Percentiles rank a stretch among this genome's conserved stretches.
Conservation (phyloP, 352 stramenopile species). For the Phytophthora hybrid region DNA sequence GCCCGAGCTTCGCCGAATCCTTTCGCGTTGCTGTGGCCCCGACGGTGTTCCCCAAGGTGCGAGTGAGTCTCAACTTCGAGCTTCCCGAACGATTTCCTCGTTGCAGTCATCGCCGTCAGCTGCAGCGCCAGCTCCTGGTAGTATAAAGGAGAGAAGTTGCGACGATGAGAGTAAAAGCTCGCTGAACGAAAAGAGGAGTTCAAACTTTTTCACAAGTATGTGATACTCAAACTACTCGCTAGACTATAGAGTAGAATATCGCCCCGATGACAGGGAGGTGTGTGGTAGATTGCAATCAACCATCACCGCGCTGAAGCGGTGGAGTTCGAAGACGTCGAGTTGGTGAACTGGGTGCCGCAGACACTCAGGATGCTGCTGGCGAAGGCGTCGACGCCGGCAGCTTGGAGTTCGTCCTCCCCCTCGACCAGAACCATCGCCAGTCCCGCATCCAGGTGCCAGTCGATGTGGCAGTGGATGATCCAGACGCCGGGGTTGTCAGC, state of each 20-base stretch:
- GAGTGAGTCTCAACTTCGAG: slow-evolving; percentile 14
- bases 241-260: not conserved
- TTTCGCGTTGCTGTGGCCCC: slow-evolving; percentile 25
- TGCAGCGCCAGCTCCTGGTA: not conserved
- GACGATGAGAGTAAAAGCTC: not conserved
- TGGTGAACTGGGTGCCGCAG: slow-evolving; percentile 23
- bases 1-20: slow-evolving; percentile 21
- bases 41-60: slow-evolving; percentile 36
- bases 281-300: not conserved
- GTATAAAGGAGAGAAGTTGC: not conserved
- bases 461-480: slow-evolving; percentile 54
- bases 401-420: slow-evolving; percentile 26
- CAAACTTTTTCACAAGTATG: slow-evolving; percentile 14
- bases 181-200: slow-evolving; percentile 1
- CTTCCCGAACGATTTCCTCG: slow-evolving; percentile 23
- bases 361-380: slow-evolving; percentile 34
- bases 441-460: slow-evolving; percentile 43
- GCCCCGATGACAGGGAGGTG: not conserved
- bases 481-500: slow-evolving; percentile 46
- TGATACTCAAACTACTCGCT: not conserved
- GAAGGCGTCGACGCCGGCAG: slow-evolving; percentile 25
- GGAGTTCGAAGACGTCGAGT: slow-evolving; percentile 33
- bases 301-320: slow-evolving; percentile 18
- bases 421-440: slow-evolving; percentile 40
- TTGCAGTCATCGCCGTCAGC: not conserved